Percentiles rank a stretch among this genome's conserved stretches.
Conservation (phyloP, 371 early-diverging fungal species). For the Fennellomyces sp. region DNA sequence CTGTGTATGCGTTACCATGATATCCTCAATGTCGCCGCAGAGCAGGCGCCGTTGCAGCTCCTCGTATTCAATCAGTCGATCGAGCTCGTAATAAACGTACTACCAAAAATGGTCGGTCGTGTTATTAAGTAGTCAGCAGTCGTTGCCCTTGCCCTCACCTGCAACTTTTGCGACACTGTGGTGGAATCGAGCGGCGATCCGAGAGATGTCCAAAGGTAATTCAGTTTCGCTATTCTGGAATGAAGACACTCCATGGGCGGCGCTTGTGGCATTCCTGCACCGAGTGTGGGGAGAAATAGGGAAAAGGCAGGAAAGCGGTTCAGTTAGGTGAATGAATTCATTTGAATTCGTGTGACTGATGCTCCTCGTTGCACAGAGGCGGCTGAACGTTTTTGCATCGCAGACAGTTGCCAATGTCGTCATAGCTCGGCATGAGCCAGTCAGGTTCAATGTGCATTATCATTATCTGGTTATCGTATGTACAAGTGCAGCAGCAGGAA, state of each 20-base stretch:
- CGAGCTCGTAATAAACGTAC: slow-evolving; percentile 26
- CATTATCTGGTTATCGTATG: no score
- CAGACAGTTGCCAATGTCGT: no score
- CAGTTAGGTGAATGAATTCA: neutral
- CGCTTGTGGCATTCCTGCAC: neutral
- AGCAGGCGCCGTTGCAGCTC: slow-evolving; percentile 13
- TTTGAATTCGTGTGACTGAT: no score
- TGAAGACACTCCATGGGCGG: slow-evolving; percentile 16
- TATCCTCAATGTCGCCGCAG: slow-evolving; percentile 27
- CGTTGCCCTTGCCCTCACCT: neutral
- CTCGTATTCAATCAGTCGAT: slow-evolving; percentile 22
- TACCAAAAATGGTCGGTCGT: neutral
- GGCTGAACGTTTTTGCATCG: no score
- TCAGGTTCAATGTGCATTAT: no score
- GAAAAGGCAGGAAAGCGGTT: neutral
- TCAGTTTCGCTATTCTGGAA: slow-evolving; percentile 7
- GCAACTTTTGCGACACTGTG: neutral
- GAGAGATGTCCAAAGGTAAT: slow-evolving; percentile 5
- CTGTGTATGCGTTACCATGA: slow-evolving; percentile 13
- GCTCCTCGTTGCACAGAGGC: no score
- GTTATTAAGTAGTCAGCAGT: neutral
- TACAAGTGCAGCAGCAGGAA: no score
- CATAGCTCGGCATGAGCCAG: no score
- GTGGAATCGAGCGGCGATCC: slow-evolving; percentile 1
- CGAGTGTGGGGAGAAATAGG: neutral